Base-by-base conservation (phyloP, 2,329 filamentous ascomycete genomes). In the Cladosporium cucumerinum region DNA sequence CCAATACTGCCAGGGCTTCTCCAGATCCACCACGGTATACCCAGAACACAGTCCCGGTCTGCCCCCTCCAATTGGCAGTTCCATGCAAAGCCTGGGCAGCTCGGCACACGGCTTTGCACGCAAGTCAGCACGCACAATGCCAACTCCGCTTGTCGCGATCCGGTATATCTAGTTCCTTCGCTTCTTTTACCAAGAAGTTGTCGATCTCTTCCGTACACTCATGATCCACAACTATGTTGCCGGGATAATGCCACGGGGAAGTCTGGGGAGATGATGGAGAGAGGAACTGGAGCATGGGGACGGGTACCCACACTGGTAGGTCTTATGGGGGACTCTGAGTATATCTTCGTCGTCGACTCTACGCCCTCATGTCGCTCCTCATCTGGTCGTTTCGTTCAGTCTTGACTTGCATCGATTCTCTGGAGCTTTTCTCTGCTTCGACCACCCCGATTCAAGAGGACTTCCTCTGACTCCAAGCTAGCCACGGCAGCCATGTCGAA, bases 261-360 rank as follows among this genome's bases (percentile, higher is more conserved):
- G 59, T 54, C 30, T 54, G 59, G 59, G 46, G 59, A 61, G 26
- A 62, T 62, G 59, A n/a, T 52, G 48, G 59, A 62, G 59, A 26
- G 18, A 62, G 26, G 28, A 51, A 43, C 23, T 21, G 46, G 62
- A 34, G 54, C 21, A 52, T 55, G 43, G 55, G 55, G 16, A 52
- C n/a, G 18, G 48, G 48, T 51, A 26, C 28, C 39, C 62, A n/a
- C 54, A 6, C 26, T 32, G 25, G 26, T 16, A 16, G 8, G 26
- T 18, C 14, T 25, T 14, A 60, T 12, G 39, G 26, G 26, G 18
- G 28, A 23, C 5, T 28, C 11, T 28, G n/a, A 25, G 39, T 28
- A 28, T 28, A 46, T 32, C 10, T 21, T 49, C n/a, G n/a, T 48
- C 2, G 18, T 54, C 18, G 18, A 32, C 8, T n/a, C n/a, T 14